Percentiles rank a stretch among this genome's conserved stretches.
phyloP scores from a whole-genome alignment of 805 yeast genomes.

The Kodamaea sagamina region DNA sequence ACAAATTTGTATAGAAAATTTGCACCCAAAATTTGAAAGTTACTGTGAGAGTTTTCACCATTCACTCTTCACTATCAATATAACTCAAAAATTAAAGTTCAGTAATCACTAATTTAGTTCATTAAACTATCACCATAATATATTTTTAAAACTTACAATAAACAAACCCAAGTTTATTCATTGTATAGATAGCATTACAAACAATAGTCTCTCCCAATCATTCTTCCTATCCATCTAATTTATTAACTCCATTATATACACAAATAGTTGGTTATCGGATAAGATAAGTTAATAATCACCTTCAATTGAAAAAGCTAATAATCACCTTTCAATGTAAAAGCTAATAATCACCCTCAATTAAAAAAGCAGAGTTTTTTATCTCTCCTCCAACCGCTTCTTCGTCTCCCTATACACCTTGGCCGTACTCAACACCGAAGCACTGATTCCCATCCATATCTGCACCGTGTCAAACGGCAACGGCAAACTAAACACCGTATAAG shows the following conservation, averaged over 20 bases:
- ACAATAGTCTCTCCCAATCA: too few relatives aligned
- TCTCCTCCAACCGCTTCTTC: conserved; percentile 27
- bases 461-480: conserved; percentile 40
- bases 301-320: too few relatives aligned
- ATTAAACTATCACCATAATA: too few relatives aligned
- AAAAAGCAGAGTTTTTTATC: not conserved
- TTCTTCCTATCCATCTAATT: too few relatives aligned
- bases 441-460: conserved; percentile 49
- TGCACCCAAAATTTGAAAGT: too few relatives aligned
- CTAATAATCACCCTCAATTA: not conserved
- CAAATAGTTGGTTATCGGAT: too few relatives aligned
- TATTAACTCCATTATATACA: too few relatives aligned
- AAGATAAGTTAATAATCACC: too few relatives aligned
- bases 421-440: conserved; percentile 40
- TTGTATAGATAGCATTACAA: too few relatives aligned
- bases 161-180: too few relatives aligned
- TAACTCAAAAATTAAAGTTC: not conserved
- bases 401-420: conserved; percentile 43
- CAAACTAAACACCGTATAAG: conserved; percentile 42
- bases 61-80: not conserved
- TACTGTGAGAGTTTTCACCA: not conserved
- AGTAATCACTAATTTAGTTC: not conserved
- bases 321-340: too few relatives aligned
- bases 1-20: not conserved
- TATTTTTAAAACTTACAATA: too few relatives aligned